phyloP scores from a whole-genome alignment of 2,329 filamentous ascomycete genomes.

The Pyricularia grisea region DNA sequence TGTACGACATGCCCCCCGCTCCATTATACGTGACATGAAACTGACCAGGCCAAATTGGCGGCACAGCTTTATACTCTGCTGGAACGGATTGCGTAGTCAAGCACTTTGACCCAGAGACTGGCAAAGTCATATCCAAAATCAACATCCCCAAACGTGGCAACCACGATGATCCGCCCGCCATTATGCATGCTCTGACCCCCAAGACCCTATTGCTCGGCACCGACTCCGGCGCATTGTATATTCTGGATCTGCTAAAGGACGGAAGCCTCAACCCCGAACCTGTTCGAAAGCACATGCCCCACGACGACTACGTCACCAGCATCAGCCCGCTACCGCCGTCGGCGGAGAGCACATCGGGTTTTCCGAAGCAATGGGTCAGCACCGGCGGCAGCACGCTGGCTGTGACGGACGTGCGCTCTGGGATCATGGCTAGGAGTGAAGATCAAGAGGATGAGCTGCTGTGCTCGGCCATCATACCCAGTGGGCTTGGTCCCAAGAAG shows the following conservation, averaged over 20 bases:
- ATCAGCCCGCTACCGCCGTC: slow-evolving; percentile 75
- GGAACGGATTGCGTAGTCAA: slow-evolving; percentile 48
- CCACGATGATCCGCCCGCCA: slow-evolving; percentile 60
- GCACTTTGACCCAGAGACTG: slow-evolving; percentile 43
- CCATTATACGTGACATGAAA: not conserved
- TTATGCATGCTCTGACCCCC: slow-evolving; percentile 76
- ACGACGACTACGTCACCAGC: slow-evolving; percentile 88
- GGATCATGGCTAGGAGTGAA: slow-evolving; percentile 80
- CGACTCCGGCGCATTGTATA: slow-evolving; percentile 80
- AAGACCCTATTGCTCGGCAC: slow-evolving; percentile 83
- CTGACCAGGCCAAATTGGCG: not conserved
- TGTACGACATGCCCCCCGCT: slow-evolving; percentile 29
- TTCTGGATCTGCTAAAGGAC: slow-evolving; percentile 69
- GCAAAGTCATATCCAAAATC: slow-evolving; percentile 72
- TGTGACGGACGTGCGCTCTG: slow-evolving; percentile 78
- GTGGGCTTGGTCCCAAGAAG: slow-evolving; percentile 58
- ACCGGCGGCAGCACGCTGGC: slow-evolving; percentile 88
- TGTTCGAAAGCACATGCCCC: slow-evolving; percentile 72
- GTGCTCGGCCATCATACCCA: slow-evolving; percentile 65
- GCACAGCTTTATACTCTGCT: slow-evolving; percentile 50
- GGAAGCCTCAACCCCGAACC: slow-evolving; percentile 51
- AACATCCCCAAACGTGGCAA: slow-evolving; percentile 53
- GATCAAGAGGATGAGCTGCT: slow-evolving; percentile 92
- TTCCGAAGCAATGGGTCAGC: slow-evolving; percentile 89
- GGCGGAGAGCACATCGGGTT: slow-evolving; percentile 74